Evolutionary conservation across 2,329 filamentous ascomycete species (phyloP).

Genomic region (Fusarium temperatum): DNA sequence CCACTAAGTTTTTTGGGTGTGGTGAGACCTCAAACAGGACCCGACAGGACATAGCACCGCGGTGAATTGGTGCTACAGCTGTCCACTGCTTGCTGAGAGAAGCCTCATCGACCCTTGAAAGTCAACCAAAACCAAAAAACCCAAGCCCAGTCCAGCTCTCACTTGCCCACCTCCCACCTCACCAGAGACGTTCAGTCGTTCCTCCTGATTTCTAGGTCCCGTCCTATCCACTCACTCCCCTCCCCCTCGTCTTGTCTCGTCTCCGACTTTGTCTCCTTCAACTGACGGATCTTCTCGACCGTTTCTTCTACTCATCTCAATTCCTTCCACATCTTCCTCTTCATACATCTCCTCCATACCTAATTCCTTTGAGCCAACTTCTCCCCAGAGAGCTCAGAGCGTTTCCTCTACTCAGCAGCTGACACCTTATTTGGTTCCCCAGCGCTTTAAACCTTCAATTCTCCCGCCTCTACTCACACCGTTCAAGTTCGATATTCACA

Average conservation of each 20-base stretch:
- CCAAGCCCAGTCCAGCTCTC: conserved; percentile 41
- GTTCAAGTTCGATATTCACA: conserved; percentile 41
- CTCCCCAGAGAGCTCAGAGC: conserved; percentile 40
- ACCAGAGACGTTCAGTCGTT: conserved; percentile 27
- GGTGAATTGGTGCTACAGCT: conserved; percentile 7
- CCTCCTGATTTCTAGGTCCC: conserved; percentile 44
- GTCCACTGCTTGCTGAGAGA: conserved; percentile 31
- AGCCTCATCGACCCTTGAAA: conserved; percentile 40
- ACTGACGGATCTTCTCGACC: conserved; percentile 39
- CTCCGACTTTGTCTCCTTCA: conserved; percentile 37
- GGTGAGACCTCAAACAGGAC: conserved; percentile 19
- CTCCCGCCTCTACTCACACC: conserved; percentile 29
- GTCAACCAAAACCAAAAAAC: conserved; percentile 43
- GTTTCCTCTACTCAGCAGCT: conserved; percentile 35
- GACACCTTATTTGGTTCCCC: conserved; percentile 35
- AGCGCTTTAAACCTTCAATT: conserved; percentile 29
- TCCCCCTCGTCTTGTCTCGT: conserved; percentile 21
- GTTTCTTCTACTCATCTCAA: conserved; percentile 35
- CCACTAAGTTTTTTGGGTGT: conserved; percentile 40
- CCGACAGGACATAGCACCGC: conserved; percentile 17
- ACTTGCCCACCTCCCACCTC: conserved; percentile 41
- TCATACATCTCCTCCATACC: conserved; percentile 38
- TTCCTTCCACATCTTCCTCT: conserved; percentile 26
- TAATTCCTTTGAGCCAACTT: conserved; percentile 43
- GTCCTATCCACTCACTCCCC: conserved; percentile 11